Evolutionary conservation across 495 filamentous ascomycete genomes (phyloP).

Genomic region (Hypoxylon fuscum): DNA sequence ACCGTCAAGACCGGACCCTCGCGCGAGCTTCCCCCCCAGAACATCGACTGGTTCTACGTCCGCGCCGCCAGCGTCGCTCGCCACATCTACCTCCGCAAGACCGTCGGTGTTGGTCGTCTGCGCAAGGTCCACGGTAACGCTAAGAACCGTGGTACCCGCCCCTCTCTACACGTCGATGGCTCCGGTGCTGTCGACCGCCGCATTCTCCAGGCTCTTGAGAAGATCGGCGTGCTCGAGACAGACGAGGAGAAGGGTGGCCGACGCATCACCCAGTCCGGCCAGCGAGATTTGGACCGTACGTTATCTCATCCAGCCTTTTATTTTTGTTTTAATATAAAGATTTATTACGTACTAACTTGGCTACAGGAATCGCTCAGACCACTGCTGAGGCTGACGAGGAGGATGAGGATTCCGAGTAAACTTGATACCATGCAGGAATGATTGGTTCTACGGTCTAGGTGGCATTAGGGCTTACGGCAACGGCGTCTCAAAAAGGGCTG

Average conservation of each 20-base stretch:
- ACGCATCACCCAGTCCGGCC: conserved; percentile 94
- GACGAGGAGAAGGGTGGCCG: conserved; percentile 98
- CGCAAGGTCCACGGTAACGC: conserved; percentile 91
- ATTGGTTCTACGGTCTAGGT: conserved; percentile 44
- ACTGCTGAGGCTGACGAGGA: conserved; percentile 76
- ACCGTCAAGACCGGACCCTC: conserved; percentile 96
- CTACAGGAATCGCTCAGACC: conserved; percentile 72
- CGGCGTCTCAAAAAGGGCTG: conserved; percentile 48
- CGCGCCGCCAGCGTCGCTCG: conserved; percentile 95
- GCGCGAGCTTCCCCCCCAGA: conserved; percentile 97
- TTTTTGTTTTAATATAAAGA: background rate
- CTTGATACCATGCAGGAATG: conserved; percentile 40
- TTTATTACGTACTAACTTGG: conserved; percentile 13
- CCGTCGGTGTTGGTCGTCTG: conserved; percentile 78
- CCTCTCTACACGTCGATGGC: conserved; percentile 94
- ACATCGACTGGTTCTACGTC: conserved; percentile 98
- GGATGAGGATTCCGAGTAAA: conserved; percentile 70
- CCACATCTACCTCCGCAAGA: conserved; percentile 99
- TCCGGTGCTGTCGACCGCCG: conserved; percentile 95
- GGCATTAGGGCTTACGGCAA: conserved; percentile 43
- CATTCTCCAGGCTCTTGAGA: conserved; percentile 94
- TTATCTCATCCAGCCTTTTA: background rate
- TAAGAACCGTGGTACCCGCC: conserved; percentile 95
- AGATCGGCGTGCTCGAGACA: conserved; percentile 96
- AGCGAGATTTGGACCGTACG: conserved; percentile 96